Base-by-base conservation (phyloP, 2,329 filamentous ascomycete genomes). In the Cladosporium sp. region DNA sequence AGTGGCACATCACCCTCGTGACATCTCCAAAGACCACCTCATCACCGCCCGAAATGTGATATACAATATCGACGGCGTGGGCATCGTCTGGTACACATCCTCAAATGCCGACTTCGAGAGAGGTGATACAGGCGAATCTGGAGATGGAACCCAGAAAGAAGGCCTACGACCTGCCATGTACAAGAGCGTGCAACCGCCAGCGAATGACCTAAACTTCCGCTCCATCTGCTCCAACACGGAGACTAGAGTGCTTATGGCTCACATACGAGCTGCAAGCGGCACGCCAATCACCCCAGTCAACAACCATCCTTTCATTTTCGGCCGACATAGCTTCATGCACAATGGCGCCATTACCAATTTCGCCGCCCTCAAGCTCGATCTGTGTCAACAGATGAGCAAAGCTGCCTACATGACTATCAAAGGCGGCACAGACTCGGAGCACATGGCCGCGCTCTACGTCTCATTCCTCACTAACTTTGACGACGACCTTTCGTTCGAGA, bases 281-380 rank as follows among this genome's bases (percentile, higher is more conserved):
- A 78, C 74, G 5, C 71, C 77, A 1, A 77, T 81, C 24, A 74
- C 77, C 1, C 72, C 74, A 15, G 76, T 80, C 19, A 83, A 83
- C 67, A 79, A 77, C 44, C 80, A 83, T 59, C 80, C 80, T 4
- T 83, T 83, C 65, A 73, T 78, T 28, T 83, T 82, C 53, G 80
- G 80, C 13, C 71, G 79, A 36, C 78, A 82, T 60, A 72, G 73
- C 8, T 78, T 82, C 65, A 82, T 83, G 80, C 80, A 83, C 70
- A 83, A 83, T 63, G 80, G 80, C 1, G 75, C 75, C 15, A 73
- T 82, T 34, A 74, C 74, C 10, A 68, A 76, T 60, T 82, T 82
- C 65, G 62, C 70, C 1, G 60, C 67, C 7, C 78, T 83, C 49
- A 75, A 78, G 28, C 74, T 78, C 8, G 73, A 76, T 22, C 67